These are phyloP conservation scores for Thelonectria rubi DNA, from an alignment of 2,329 filamentous ascomycete genomes.

Conservation along the genomic window DNA sequence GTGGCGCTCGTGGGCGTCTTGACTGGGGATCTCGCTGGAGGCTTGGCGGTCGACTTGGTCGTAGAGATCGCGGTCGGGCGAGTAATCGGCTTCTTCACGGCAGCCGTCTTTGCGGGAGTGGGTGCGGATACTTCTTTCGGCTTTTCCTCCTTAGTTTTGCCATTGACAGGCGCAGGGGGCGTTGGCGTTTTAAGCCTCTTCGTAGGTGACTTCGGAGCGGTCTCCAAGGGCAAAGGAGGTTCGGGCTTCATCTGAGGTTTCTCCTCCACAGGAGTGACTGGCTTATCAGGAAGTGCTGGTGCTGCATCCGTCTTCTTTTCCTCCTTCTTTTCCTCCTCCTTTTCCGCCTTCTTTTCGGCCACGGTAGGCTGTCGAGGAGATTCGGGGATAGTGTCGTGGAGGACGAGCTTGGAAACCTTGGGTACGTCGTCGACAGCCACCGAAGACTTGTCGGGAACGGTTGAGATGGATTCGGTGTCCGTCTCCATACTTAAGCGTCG, in stretches of 20 bases:
- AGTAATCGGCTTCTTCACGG: slow-evolving; percentile 33
- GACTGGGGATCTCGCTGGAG: slow-evolving; percentile 33
- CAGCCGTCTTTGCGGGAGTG: slow-evolving; percentile 24
- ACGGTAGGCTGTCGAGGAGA: slow-evolving; percentile 48
- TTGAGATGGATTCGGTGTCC: slow-evolving; percentile 45
- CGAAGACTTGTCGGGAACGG: slow-evolving; percentile 50
- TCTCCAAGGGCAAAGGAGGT: slow-evolving; percentile 23
- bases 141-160: slow-evolving; percentile 39
- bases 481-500: slow-evolving; percentile 50
- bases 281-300: slow-evolving; percentile 45
- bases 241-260: slow-evolving; percentile 13
- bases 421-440: slow-evolving; percentile 41
- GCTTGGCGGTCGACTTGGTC: slow-evolving; percentile 36
- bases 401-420: slow-evolving; percentile 36
- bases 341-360: slow-evolving; percentile 22
- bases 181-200: slow-evolving; percentile 28
- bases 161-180: slow-evolving; percentile 31
- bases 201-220: slow-evolving; percentile 23
- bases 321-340: too few species aligned
- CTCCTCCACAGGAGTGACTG: slow-evolving; percentile 42
- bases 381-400: slow-evolving; percentile 54
- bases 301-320: slow-evolving; percentile 28
- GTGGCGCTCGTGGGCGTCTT: slow-evolving; percentile 39
- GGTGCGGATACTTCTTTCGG: slow-evolving; percentile 26
- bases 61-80: slow-evolving; percentile 39